Evolutionary conservation across 768 basidiomycete genomes (phyloP).

Genomic region (Epithele typhae): DNA sequence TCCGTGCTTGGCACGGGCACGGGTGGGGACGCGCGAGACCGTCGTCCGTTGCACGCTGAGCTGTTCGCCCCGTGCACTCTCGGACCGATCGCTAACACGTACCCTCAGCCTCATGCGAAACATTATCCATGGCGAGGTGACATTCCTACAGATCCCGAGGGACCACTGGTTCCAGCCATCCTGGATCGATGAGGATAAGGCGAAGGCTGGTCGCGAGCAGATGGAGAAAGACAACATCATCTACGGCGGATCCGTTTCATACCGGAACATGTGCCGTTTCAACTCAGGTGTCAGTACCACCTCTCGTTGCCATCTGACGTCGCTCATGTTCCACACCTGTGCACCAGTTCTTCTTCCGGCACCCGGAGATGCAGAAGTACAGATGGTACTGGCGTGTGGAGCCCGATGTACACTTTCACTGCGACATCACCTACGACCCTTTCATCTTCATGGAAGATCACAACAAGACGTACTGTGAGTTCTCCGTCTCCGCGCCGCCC

Average conservation of each 20-base stretch:
- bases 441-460: constrained; percentile 70
- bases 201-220: constrained; percentile 44
- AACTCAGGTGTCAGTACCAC: constrained; percentile 55
- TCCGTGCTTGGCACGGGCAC: no score
- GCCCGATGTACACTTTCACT: constrained; percentile 53
- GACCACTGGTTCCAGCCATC: constrained; percentile 70
- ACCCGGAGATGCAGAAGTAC: constrained; percentile 57
- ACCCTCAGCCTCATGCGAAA: constrained; percentile 21
- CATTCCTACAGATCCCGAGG: constrained; percentile 54
- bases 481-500: not conserved
- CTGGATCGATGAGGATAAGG: constrained; percentile 68
- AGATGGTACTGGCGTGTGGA: constrained; percentile 79
- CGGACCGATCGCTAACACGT: no score
- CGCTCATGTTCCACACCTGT: not conserved
- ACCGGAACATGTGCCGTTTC: constrained; percentile 77
- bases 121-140: constrained; percentile 31
- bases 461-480: constrained; percentile 59
- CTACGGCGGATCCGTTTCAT: constrained; percentile 42
- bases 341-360: constrained; percentile 51
- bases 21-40: no score
- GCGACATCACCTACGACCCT: constrained; percentile 60
- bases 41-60: no score
- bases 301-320: not conserved
- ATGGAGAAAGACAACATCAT: constrained; percentile 47
- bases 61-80: no score